phyloP scores from a whole-genome alignment of 805 yeast genomes.

The Brettanomyces sp. region DNA sequence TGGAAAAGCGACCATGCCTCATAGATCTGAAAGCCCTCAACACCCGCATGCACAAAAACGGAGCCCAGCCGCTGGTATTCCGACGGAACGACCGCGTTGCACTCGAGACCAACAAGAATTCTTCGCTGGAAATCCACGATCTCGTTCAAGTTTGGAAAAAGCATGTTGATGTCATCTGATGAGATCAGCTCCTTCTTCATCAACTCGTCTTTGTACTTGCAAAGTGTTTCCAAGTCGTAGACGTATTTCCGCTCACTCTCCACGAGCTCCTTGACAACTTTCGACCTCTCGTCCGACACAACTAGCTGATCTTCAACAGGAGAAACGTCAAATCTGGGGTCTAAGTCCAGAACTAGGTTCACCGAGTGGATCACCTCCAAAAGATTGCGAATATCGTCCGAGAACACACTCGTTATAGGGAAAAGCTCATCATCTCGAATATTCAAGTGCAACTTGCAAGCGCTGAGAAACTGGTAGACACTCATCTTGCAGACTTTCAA shows the following conservation, averaged over 20 bases:
- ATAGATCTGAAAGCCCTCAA: constrained; percentile 73
- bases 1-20: constrained; percentile 94
- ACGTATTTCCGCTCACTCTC: constrained; percentile 91
- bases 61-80: constrained; percentile 78
- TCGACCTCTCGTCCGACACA: constrained; percentile 52
- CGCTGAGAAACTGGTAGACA: constrained; percentile 81
- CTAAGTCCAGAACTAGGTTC: constrained; percentile 48
- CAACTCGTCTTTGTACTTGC: constrained; percentile 59
- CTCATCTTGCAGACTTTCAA: constrained; percentile 77
- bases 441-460: constrained; percentile 68
- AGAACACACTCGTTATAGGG: constrained; percentile 82
- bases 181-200: constrained; percentile 57
- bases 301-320: constrained; percentile 18
- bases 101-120: constrained; percentile 79
- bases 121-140: constrained; percentile 89
- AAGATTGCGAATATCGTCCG: constrained; percentile 71
- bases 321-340: constrained; percentile 26
- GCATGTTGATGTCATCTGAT: constrained; percentile 66
- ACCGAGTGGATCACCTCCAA: constrained; percentile 69
- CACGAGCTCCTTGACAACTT: constrained; percentile 75
- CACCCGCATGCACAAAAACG: constrained; percentile 72
- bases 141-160: constrained; percentile 78
- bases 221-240: constrained; percentile 74
- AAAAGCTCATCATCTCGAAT: constrained; percentile 77
- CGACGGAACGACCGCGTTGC: constrained; percentile 52